Conservation (phyloP, 2,329 filamentous ascomycete genomes). For the Exophiala sideris region DNA sequence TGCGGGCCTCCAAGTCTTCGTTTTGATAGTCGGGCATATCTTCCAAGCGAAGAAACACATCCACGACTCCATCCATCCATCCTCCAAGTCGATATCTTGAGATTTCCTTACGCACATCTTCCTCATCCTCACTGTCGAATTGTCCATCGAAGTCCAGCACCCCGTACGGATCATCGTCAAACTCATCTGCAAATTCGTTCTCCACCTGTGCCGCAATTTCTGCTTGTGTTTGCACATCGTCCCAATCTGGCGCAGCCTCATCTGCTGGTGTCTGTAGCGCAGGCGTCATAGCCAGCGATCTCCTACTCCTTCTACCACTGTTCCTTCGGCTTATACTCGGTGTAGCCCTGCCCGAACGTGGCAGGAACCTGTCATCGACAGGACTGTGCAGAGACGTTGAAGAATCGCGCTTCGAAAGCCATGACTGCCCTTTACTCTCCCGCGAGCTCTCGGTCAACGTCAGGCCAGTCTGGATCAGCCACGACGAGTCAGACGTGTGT, state of each 20-base stretch:
- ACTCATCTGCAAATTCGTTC: constrained; percentile 19
- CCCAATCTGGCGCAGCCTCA: constrained; percentile 26
- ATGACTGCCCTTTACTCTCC: constrained; percentile 61
- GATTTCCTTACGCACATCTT: constrained; percentile 52
- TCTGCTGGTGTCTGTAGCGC: constrained; percentile 19
- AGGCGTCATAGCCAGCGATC: constrained; percentile 37
- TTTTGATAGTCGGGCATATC: constrained; percentile 10
- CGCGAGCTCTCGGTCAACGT: constrained; percentile 55
- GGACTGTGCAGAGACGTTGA: constrained; percentile 47
- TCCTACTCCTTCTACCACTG: constrained; percentile 35
- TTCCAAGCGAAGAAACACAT: constrained; percentile 32
- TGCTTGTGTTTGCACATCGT: constrained; percentile 26
- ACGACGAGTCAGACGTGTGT: constrained; percentile 32
- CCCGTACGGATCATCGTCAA: constrained; percentile 26
- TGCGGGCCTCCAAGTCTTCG: constrained; percentile 5
- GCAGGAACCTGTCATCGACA: constrained; percentile 22
- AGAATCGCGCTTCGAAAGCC: constrained; percentile 56
- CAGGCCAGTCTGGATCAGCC: constrained; percentile 58
- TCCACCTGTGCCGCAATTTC: constrained; percentile 26
- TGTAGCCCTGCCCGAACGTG: constrained; percentile 21
- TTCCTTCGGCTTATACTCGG: constrained; percentile 29
- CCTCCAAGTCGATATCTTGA: constrained; percentile 55
- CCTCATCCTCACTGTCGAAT: constrained; percentile 42
- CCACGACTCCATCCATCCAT: constrained; percentile 57
- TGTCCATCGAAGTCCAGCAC: constrained; percentile 32